A percentile compares a stretch with the other conserved stretches of the same genome.
Conservation (phyloP, 192 early-diverging fungal genomes). For the Backusella psychrophila region DNA sequence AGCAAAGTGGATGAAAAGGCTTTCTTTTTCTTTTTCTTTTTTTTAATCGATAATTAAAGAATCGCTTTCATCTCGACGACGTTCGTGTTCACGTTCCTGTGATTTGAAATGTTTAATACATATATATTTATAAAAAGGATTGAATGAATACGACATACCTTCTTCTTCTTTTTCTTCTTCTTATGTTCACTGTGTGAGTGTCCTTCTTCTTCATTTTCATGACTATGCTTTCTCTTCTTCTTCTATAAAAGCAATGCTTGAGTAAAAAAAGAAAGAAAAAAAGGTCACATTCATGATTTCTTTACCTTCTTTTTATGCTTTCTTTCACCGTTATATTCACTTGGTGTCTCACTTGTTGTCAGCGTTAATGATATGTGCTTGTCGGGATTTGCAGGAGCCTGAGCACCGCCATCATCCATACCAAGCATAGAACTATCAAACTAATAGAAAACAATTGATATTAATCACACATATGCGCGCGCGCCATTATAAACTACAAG, state of each 20-base stretch:
- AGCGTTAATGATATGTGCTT: background rate
- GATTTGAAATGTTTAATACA: background rate
- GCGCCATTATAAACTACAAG: background rate
- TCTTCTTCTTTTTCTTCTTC: slow-evolving; percentile 44
- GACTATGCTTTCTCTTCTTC: slow-evolving; percentile 39
- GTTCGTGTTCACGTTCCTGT: slow-evolving; percentile 17
- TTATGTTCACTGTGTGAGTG: slow-evolving; percentile 31
- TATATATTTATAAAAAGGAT: background rate
- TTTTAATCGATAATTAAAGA: slow-evolving; percentile 1
- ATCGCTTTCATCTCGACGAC: slow-evolving; percentile 14
- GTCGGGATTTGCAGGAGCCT: background rate
- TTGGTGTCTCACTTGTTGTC: background rate
- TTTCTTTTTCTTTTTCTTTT: background rate
- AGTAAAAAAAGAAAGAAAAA: background rate
- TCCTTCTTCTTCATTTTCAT: slow-evolving; percentile 35
- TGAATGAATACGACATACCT: slow-evolving; percentile 23
- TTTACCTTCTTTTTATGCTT: slow-evolving; percentile 42
- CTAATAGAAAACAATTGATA: background rate
- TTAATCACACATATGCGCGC: background rate
- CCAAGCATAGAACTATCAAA: slow-evolving; percentile 34
- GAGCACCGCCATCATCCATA: slow-evolving; percentile 15
- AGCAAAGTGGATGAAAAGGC: no score
- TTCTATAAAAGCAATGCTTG: slow-evolving; percentile 7
- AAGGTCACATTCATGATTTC: no score
- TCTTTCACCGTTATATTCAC: slow-evolving; percentile 21